These are phyloP conservation scores for Aspergillus carbonarius DNA, from an alignment of 2,329 filamentous ascomycete species.

Conservation along the genomic window DNA sequence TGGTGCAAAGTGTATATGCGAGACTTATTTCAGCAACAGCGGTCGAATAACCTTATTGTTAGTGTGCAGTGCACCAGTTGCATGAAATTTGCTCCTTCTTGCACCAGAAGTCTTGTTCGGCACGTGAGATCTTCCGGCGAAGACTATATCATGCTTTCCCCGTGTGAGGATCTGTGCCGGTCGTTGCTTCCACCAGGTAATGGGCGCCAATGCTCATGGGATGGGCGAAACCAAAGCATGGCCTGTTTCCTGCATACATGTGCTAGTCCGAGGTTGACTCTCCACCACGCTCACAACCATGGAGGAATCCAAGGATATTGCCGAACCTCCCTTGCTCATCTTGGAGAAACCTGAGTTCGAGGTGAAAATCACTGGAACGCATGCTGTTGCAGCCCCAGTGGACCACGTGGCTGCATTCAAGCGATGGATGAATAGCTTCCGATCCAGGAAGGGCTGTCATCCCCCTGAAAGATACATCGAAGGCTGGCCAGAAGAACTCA, in stretches of 20 bases:
- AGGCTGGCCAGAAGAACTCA: constrained; percentile 36
- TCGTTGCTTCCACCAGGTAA: not conserved
- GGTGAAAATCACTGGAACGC: constrained; percentile 3
- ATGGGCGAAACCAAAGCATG: not conserved
- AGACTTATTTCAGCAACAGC: not conserved
- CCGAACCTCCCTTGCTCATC: constrained; percentile 4
- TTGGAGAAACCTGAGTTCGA: constrained; percentile 2
- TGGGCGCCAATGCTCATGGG: too few relatives aligned
- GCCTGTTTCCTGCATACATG: not conserved
- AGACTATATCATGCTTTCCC: not conserved
- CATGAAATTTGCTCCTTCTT: not conserved
- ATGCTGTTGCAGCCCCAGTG: not conserved
- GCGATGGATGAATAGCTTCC: constrained; percentile 41
- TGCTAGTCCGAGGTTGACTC: not conserved
- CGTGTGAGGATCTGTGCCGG: not conserved
- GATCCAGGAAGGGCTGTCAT: constrained; percentile 24
- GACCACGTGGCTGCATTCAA: constrained; percentile 29
- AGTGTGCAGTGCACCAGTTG: not conserved
- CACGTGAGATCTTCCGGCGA: not conserved
- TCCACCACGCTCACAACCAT: constrained; percentile 1
- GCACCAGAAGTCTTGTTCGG: not conserved
- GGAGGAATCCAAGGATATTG: constrained; percentile 15
- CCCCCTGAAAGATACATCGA: constrained; percentile 31
- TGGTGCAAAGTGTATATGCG: not conserved
- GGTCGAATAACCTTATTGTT: not conserved